Percentiles rank a stretch among this genome's conserved stretches.
Conservation (phyloP, 2,329 filamentous ascomycete genomes). For the Exophiala mesophila region DNA sequence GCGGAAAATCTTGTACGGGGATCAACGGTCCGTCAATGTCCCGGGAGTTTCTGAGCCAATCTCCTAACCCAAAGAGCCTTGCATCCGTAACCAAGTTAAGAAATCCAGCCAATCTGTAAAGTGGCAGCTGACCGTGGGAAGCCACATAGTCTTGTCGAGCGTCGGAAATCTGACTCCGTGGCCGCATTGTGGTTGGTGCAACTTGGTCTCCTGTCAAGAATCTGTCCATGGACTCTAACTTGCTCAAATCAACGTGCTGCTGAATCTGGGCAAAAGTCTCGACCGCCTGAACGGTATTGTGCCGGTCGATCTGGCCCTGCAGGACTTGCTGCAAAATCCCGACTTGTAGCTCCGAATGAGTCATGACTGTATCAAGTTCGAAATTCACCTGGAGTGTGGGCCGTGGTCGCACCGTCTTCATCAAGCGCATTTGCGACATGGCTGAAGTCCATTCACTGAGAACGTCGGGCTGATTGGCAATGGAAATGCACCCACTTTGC, state of each 20-base stretch:
- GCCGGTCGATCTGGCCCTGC: constrained; percentile 32
- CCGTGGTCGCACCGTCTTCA: constrained; percentile 3
- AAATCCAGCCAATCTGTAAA: constrained; percentile 41
- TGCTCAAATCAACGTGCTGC: constrained; percentile 42
- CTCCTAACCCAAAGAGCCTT: constrained; percentile 45
- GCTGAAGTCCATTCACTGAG: constrained; percentile 29
- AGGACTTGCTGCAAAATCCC: constrained; percentile 37
- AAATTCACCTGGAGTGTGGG: constrained; percentile 3
- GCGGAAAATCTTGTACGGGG: constrained; percentile 38
- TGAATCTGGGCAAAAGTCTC: constrained; percentile 24
- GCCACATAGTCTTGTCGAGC: constrained; percentile 18
- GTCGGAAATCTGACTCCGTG: constrained; percentile 4
- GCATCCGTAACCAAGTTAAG: constrained; percentile 48
- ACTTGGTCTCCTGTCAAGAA: constrained; percentile 18
- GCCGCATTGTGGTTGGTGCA: too few relatives aligned
- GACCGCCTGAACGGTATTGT: constrained; percentile 17
- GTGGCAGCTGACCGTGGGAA: constrained; percentile 26
- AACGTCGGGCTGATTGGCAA: constrained; percentile 42
- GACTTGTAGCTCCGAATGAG: constrained; percentile 16
- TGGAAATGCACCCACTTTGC: constrained; percentile 45
- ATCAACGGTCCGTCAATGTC: constrained; percentile 54
- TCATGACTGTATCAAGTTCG: constrained; percentile 14
- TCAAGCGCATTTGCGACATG: constrained; percentile 4
- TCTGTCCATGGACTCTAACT: constrained; percentile 22
- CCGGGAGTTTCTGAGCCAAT: constrained; percentile 49